phyloP scores from a whole-genome alignment of 169 alveolate genomes.

The Cryptosporidium ryanae region DNA sequence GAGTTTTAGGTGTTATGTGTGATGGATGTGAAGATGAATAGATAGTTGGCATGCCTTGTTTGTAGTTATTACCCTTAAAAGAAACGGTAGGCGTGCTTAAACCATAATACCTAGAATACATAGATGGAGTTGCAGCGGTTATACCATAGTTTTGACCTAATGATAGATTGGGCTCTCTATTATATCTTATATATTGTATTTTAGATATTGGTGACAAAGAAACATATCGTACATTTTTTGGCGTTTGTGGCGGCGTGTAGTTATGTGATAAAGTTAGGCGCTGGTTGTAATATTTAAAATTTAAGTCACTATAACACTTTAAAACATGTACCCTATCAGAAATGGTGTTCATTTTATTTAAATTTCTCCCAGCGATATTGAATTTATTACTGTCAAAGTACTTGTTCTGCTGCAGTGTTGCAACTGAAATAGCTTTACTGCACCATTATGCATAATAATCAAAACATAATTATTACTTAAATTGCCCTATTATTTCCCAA shows the following conservation, averaged over 20 bases:
- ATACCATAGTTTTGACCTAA: constrained; percentile 11
- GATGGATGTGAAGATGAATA: constrained; percentile 36
- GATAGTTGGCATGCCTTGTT: constrained; percentile 1
- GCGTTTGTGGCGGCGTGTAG: constrained; percentile 71
- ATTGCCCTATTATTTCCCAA: not conserved
- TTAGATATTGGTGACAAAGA: constrained; percentile 57
- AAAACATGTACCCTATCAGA: not conserved
- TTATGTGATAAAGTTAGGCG: constrained; percentile 63
- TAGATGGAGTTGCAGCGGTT: constrained; percentile 15
- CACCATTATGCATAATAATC: constrained; percentile 67
- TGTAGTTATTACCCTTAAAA: constrained; percentile 1
- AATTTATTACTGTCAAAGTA: not conserved
- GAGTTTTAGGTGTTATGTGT: constrained; percentile 8
- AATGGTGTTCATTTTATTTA: not conserved
- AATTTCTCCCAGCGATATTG: constrained; percentile 10
- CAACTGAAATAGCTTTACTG: constrained; percentile 16
- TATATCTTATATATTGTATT: constrained; percentile 25
- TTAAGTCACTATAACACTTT: constrained; percentile 5
- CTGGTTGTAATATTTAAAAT: constrained; percentile 32
- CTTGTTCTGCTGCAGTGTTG: constrained; percentile 49
- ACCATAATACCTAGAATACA: constrained; percentile 34
- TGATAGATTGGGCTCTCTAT: constrained; percentile 4
- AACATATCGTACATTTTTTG: constrained; percentile 59
- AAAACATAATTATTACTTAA: constrained; percentile 4
- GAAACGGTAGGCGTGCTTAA: constrained; percentile 23